phyloP scores from a whole-genome alignment of 768 basidiomycete species.

The Collybia sordida region DNA sequence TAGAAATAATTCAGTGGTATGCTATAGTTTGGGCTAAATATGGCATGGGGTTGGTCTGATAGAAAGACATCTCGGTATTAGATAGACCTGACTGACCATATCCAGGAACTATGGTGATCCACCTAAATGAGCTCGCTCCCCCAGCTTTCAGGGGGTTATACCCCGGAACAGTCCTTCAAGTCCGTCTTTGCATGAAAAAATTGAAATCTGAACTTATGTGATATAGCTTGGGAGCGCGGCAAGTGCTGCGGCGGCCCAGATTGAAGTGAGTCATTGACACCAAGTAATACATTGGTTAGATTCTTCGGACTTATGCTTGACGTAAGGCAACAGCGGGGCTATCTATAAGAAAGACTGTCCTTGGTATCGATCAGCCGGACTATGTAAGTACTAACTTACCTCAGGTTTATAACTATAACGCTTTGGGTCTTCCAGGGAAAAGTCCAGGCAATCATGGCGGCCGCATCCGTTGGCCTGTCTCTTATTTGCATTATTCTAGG shows the following conservation, averaged over 20 bases:
- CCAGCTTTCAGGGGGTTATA: constrained; percentile 68
- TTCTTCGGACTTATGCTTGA: too few species aligned
- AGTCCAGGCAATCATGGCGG: constrained; percentile 14
- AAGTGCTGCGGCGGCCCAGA: constrained; percentile 14
- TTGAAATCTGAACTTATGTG: too few species aligned
- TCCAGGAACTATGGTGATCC: constrained; percentile 42
- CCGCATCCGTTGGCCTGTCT: constrained; percentile 11
- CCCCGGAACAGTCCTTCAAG: constrained; percentile 62
- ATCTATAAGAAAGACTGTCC: not conserved
- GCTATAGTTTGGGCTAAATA: constrained; percentile 64
- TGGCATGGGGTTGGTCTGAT: constrained; percentile 50
- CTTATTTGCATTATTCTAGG: constrained; percentile 9
- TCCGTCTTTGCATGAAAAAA: not conserved
- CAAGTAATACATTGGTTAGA: too few species aligned
- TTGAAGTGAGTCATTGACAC: constrained; percentile 3
- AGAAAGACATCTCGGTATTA: not conserved
- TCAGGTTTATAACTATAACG: not conserved
- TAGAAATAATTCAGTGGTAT: not conserved
- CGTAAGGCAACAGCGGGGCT: not conserved
- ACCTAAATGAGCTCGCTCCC: constrained; percentile 63
- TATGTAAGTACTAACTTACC: not conserved
- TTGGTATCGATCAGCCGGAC: not conserved
- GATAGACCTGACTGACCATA: not conserved
- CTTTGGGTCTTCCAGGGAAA: constrained; percentile 5
- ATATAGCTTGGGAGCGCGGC: constrained; percentile 43